Percentiles rank a stretch among this genome's conserved stretches.
phyloP scores from a whole-genome alignment of 805 yeast genomes.

The Starmerella geochares region DNA sequence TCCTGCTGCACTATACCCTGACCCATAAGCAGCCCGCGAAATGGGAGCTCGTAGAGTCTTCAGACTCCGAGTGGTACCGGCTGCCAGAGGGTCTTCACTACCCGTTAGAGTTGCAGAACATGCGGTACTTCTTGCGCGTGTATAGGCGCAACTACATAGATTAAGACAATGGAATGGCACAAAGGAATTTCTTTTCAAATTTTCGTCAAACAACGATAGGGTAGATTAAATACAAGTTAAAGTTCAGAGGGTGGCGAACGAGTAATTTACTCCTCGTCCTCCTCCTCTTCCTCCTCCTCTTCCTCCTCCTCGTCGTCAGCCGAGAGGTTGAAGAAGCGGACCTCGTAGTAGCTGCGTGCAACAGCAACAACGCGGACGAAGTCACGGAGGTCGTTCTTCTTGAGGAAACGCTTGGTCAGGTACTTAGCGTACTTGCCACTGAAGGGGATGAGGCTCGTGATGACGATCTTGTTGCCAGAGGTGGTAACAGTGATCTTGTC shows the following conservation, averaged over 20 bases:
- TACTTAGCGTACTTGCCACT: slow-evolving; percentile 99
- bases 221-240: slow-evolving; percentile 2
- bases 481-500: slow-evolving; percentile 70
- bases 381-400: slow-evolving; percentile 99
- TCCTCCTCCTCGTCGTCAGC: slow-evolving; percentile 92
- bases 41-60: slow-evolving; percentile 58
- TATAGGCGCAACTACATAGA: slow-evolving; percentile 41
- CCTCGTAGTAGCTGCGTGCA: slow-evolving; percentile 89
- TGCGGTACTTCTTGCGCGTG: slow-evolving; percentile 74
- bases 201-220: neutral
- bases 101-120: slow-evolving; percentile 65
- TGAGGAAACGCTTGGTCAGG: slow-evolving; percentile 98
- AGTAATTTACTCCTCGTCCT: slow-evolving; percentile 24
- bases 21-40: slow-evolving; percentile 37
- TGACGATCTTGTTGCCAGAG: slow-evolving; percentile 81
- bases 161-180: neutral
- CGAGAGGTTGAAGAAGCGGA: slow-evolving; percentile 98
- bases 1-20: slow-evolving; percentile 61
- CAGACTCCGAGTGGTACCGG: slow-evolving; percentile 79
- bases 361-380: slow-evolving; percentile 98
- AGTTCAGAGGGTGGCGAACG: neutral
- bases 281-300: slow-evolving; percentile 42
- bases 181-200: neutral
- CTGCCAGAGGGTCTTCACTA: slow-evolving; percentile 45
- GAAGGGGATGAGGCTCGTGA: slow-evolving; percentile 89